phyloP scores from a whole-genome alignment of 1,284 basidiomycete genomes.

The Erythrobasidium hasegawianum region DNA sequence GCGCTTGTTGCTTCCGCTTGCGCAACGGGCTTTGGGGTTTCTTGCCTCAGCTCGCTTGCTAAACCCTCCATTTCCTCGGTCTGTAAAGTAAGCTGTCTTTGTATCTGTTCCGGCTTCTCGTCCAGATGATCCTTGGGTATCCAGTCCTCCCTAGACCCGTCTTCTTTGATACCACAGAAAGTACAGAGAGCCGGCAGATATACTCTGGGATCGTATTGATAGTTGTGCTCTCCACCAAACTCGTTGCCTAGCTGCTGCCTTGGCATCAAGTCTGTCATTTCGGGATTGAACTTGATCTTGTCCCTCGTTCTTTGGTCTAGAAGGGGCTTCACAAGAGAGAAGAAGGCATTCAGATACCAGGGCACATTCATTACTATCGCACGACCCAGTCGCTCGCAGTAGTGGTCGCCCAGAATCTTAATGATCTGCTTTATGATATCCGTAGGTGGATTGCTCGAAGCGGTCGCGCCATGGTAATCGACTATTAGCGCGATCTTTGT shows the following conservation, averaged over 20 bases:
- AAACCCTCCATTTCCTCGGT: not conserved
- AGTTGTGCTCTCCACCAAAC: slow-evolving; percentile 74
- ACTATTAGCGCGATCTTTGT: slow-evolving; percentile 75
- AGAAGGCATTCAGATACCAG: slow-evolving; percentile 56
- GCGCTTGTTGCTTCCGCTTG: slow-evolving; percentile 20
- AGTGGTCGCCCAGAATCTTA: slow-evolving; percentile 82
- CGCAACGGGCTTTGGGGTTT: slow-evolving; percentile 8
- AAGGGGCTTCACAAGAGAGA: slow-evolving; percentile 79
- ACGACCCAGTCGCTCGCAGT: slow-evolving; percentile 80
- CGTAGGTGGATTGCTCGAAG: slow-evolving; percentile 74
- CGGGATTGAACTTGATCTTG: slow-evolving; percentile 87
- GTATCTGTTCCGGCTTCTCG: slow-evolving; percentile 20
- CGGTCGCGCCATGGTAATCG: slow-evolving; percentile 74
- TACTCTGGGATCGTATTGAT: slow-evolving; percentile 66
- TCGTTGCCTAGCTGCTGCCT: slow-evolving; percentile 71
- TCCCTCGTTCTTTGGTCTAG: slow-evolving; percentile 84
- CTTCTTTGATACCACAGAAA: slow-evolving; percentile 36
- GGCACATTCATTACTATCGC: slow-evolving; percentile 82
- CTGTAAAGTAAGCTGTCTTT: slow-evolving; percentile 1
- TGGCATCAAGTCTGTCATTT: slow-evolving; percentile 70
- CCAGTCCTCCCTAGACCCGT: slow-evolving; percentile 24
- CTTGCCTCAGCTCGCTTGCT: slow-evolving; percentile 12
- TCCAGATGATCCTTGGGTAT: slow-evolving; percentile 21
- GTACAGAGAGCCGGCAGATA: slow-evolving; percentile 55
- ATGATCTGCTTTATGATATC: slow-evolving; percentile 72